These are phyloP conservation scores for Rubroboletus satanas DNA, from an alignment of 768 basidiomycete species.

Conservation along the genomic window DNA sequence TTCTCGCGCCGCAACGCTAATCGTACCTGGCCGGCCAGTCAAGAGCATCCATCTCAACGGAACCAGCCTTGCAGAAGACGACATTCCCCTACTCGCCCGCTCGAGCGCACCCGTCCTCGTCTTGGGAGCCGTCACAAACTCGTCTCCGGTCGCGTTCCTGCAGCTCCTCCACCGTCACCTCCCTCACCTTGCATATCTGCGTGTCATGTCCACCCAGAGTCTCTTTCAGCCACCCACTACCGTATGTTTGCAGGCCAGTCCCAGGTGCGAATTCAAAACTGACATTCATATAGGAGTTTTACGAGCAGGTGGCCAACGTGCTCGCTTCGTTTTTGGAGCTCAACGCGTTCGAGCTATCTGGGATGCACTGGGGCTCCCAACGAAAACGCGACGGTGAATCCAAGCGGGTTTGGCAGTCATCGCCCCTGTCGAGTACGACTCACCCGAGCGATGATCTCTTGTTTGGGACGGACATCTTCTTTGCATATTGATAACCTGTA, in stretches of 20 bases:
- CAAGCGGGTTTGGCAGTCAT: conserved; percentile 52
- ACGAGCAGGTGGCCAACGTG: conserved; percentile 53
- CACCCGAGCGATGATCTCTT: conserved; percentile 31
- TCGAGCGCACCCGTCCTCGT: conserved; percentile 50
- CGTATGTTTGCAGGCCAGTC: conserved; percentile 30
- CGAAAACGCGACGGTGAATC: conserved; percentile 40
- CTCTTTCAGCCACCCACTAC: conserved; percentile 47
- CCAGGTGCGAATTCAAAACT: not conserved
- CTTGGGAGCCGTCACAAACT: conserved; percentile 56
- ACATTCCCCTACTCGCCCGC: conserved; percentile 48
- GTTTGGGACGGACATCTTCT: conserved; percentile 26
- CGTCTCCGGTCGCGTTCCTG: conserved; percentile 55
- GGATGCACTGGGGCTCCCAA: conserved; percentile 71
- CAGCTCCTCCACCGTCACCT: conserved; percentile 52
- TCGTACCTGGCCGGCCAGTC: conserved; percentile 67
- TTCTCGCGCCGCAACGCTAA: conserved; percentile 45
- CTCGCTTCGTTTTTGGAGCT: conserved; percentile 61
- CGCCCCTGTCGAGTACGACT: conserved; percentile 36
- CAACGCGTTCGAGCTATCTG: conserved; percentile 67
- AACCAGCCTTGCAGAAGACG: conserved; percentile 55
- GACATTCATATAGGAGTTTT: conserved; percentile 47
- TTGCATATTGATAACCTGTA: conserved; percentile 29
- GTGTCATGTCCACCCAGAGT: conserved; percentile 55
- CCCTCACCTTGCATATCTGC: conserved; percentile 60
- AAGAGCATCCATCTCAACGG: conserved; percentile 58